Percentiles rank a stretch among this genome's conserved stretches.
phyloP scores from a whole-genome alignment of 495 filamentous ascomycete genomes.

The Lophiotrema nucula region DNA sequence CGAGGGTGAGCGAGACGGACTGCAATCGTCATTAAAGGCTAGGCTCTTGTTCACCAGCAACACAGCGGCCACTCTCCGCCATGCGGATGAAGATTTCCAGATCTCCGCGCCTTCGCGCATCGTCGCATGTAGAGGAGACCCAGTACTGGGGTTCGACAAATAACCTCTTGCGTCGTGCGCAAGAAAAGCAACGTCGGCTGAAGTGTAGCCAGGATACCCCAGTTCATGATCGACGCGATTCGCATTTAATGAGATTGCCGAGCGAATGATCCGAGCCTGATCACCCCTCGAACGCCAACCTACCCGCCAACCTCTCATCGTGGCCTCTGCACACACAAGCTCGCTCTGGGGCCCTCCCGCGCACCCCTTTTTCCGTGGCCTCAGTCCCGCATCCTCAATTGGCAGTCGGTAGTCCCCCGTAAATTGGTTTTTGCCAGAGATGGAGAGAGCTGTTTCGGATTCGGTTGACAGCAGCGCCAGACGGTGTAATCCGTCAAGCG shows the following conservation, averaged over 20 bases:
- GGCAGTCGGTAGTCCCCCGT: constrained; percentile 6
- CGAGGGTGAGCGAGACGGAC: constrained; percentile 25
- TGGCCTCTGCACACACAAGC: constrained; percentile 9
- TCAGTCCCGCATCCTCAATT: background rate
- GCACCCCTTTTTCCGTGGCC: constrained; percentile 5
- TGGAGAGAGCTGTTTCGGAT: constrained; percentile 1
- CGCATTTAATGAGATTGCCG: constrained; percentile 29
- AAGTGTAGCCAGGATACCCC: constrained; percentile 7
- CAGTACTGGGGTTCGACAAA: constrained; percentile 12
- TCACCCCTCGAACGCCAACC: constrained; percentile 2
- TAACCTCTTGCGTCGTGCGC: background rate
- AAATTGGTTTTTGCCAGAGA: background rate
- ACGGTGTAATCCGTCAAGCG: background rate
- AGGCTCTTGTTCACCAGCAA: background rate
- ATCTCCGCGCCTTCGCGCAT: constrained; percentile 1
- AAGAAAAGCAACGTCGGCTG: constrained; percentile 11
- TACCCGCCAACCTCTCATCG: constrained; percentile 9
- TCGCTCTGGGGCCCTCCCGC: background rate
- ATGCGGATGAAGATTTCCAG: background rate
- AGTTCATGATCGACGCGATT: constrained; percentile 15
- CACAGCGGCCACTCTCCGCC: background rate
- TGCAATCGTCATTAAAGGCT: background rate
- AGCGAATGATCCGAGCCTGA: constrained; percentile 22
- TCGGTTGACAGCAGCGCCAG: constrained; percentile 6
- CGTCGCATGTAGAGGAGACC: background rate